Evolutionary conservation across 2,329 filamentous ascomycete species (phyloP).

Genomic region (Emergomyces pasteurianus): DNA sequence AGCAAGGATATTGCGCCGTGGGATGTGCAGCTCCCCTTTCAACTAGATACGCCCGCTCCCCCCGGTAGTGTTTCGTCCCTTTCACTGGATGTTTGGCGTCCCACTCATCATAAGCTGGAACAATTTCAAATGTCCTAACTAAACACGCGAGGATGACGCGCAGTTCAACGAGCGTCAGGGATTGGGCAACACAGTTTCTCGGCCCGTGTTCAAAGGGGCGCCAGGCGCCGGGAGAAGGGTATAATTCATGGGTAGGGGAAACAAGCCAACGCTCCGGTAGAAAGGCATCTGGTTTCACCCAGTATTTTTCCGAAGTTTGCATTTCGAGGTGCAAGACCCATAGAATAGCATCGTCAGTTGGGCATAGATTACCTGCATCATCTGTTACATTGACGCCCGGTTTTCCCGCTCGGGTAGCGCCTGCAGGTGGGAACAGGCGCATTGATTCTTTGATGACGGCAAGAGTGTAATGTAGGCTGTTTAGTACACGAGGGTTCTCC

Average conservation of each 20-base stretch:
- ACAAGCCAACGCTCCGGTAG: not conserved
- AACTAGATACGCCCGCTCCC: not conserved
- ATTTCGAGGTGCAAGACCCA: not conserved
- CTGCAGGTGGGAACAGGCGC: slow-evolving; percentile 38
- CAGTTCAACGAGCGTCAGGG: not conserved
- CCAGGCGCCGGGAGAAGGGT: not conserved
- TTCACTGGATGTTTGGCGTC: not conserved
- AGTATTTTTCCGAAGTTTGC: not conserved
- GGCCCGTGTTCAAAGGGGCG: not conserved
- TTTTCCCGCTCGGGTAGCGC: not conserved
- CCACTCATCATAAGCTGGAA: not conserved
- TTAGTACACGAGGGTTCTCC: slow-evolving; percentile 35
- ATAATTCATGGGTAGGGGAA: not conserved
- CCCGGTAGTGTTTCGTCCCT: not conserved
- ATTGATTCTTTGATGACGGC: slow-evolving; percentile 46
- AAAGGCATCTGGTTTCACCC: not conserved
- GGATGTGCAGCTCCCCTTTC: not conserved
- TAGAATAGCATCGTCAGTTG: not conserved
- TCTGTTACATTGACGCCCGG: not conserved
- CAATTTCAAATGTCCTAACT: not conserved
- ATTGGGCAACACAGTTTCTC: not conserved
- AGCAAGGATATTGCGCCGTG: not conserved
- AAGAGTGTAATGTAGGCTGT: slow-evolving; percentile 40
- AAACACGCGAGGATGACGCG: not conserved
- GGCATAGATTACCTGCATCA: not conserved